Base-by-base conservation (phyloP, 495 filamentous ascomycete species). In the Penicillium lagena region DNA sequence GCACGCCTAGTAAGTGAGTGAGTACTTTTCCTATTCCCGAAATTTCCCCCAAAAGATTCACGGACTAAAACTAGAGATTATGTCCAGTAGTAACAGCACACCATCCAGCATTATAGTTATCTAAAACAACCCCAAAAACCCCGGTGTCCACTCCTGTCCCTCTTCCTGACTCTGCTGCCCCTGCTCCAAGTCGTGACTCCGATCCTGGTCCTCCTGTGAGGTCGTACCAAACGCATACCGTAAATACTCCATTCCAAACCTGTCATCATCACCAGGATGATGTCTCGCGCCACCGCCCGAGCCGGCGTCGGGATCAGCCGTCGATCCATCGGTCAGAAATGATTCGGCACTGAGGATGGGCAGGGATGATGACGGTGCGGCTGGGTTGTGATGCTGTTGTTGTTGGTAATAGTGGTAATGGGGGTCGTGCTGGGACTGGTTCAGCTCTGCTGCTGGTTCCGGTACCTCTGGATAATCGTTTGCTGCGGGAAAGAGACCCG, bases 401-500 rank as follows among this genome's bases (percentile, higher is more conserved):
- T 22, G 22, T 22, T 3, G 22, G 22, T 22, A 22, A 22, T 22
- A 4, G 22, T 22, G 2, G 22, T 4, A 22, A 22, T 22, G 6
- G 4, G 4, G 22, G 22, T 22, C 22, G 22, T 3, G 22, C 22
- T 6, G 22, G 22, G 22, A 4, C 22, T 22, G 22, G 22, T 22
- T 22, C 22, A 6, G 22, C 22, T 6, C 22, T 22, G 22, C 22
- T 22, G 22, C 22, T 22, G 22, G 22, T 22, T 22, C 22, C 4
- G 22, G 22, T 22, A 2, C 22, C 22, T 0, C 22, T 39, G 36
- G 47, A 32, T 12, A 40, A 12, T 8, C 41, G 39, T 42, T 42
- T 39, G 54, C 42, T 14, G 40, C 30, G 0, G 60, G 55, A 37
- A 64, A 60, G n/a, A 68, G 53, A 11, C 56, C 58, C 14, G 50